Percentiles rank a stretch among this genome's conserved stretches.
Conservation (phyloP, 352 stramenopile species). For the Pythium chondricola region DNA sequence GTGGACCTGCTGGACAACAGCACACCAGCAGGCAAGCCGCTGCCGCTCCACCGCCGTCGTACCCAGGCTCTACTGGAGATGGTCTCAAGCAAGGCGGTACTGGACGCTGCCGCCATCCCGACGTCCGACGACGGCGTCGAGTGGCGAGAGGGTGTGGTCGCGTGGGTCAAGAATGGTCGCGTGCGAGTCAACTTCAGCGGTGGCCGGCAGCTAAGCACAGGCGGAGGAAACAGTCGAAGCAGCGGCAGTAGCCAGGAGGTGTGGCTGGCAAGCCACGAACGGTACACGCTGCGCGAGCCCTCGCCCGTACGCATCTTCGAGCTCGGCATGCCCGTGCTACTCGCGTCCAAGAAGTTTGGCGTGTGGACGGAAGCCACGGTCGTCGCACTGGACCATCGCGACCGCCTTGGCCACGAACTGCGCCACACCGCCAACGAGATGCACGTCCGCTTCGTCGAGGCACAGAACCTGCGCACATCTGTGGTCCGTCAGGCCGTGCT, state of each 20-base stretch:
- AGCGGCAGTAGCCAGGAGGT: conserved; percentile 18
- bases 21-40: neutral
- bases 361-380: conserved; percentile 41
- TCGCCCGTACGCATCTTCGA: conserved; percentile 46
- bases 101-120: conserved; percentile 1
- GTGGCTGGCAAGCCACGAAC: conserved; percentile 37
- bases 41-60: conserved; percentile 12
- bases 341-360: conserved; percentile 45
- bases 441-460: conserved; percentile 44
- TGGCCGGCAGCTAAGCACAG: conserved; percentile 28
- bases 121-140: conserved; percentile 16
- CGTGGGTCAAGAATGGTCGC: conserved; percentile 48
- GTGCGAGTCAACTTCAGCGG: conserved; percentile 55
- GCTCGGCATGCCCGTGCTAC: conserved; percentile 36
- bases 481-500: conserved; percentile 23
- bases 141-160: conserved; percentile 52
- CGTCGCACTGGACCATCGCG: conserved; percentile 29
- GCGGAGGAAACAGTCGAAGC: neutral
- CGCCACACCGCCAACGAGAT: conserved; percentile 37
- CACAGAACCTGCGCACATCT: conserved; percentile 34
- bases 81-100: neutral
- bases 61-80: conserved; percentile 13
- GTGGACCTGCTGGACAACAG: conserved; percentile 23
- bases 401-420: conserved; percentile 37
- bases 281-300: conserved; percentile 38